phyloP scores from a whole-genome alignment of 2,329 filamentous ascomycete species.

The Trichoderma sp. region DNA sequence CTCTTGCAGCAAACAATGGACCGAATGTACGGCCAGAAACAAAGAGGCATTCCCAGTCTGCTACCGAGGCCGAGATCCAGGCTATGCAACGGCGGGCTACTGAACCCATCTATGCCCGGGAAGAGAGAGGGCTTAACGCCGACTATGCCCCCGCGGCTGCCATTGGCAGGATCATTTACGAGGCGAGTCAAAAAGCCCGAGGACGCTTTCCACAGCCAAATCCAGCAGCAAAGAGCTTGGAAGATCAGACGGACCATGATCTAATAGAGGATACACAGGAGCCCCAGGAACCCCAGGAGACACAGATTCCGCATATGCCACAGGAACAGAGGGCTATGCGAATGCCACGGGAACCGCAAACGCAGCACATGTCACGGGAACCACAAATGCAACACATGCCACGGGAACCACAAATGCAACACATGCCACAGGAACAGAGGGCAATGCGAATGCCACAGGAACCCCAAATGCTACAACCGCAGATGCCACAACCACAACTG shows the following conservation, averaged over 20 bases:
- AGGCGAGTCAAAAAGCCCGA: slow-evolving; percentile 11
- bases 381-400: not conserved
- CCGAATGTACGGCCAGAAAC: not conserved
- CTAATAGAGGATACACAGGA: slow-evolving; percentile 3
- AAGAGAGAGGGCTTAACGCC: slow-evolving; percentile 32
- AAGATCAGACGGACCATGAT: slow-evolving; percentile 15
- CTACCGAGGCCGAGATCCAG: slow-evolving; percentile 18
- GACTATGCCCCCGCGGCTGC: slow-evolving; percentile 30
- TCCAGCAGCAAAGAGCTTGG: not conserved
- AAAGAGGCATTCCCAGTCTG: not conserved
- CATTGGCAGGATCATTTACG: slow-evolving; percentile 25
- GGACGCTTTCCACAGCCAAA: slow-evolving; percentile 1
- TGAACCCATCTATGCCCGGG: slow-evolving; percentile 33
- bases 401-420: not conserved
- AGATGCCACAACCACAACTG: not conserved
- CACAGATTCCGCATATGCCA: not conserved
- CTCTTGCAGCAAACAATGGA: not conserved
- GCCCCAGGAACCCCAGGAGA: not conserved
- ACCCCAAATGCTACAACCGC: not conserved
- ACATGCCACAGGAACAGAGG: not conserved
- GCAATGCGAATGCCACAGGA: not conserved
- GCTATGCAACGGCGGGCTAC: slow-evolving; percentile 34
- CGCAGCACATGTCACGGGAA: not conserved
- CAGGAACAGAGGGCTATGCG: not conserved
- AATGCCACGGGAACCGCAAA: not conserved